A percentile compares a stretch with the other conserved stretches of the same genome.
phyloP scores from a whole-genome alignment of 2,329 filamentous ascomycete species.

The Trichophyton simii region DNA sequence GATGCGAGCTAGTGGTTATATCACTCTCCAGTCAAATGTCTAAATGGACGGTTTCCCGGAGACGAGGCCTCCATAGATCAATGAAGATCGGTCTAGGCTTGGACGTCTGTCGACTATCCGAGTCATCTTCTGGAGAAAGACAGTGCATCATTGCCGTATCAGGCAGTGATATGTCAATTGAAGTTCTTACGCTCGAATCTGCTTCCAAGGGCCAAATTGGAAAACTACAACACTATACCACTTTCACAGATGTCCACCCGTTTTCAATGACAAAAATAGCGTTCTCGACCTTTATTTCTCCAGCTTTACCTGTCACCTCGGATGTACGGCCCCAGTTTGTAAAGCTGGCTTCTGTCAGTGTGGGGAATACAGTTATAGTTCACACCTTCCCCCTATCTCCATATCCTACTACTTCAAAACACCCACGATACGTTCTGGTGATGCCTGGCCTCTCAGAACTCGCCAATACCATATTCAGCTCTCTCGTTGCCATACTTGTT shows the following conservation, averaged over 20 bases:
- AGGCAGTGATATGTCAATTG: constrained; percentile 66
- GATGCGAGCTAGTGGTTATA: constrained; percentile 44
- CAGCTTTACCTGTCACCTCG: constrained; percentile 36
- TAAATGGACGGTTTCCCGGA: constrained; percentile 36
- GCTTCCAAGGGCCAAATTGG: constrained; percentile 32
- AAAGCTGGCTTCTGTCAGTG: constrained; percentile 68
- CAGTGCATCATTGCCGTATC: constrained; percentile 74
- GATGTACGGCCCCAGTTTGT: constrained; percentile 46
- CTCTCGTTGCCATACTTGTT: constrained; percentile 48
- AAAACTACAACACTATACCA: constrained; percentile 39
- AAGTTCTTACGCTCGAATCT: constrained; percentile 66
- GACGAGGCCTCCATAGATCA: constrained; percentile 50
- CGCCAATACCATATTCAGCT: constrained; percentile 42
- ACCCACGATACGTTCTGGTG: constrained; percentile 58
- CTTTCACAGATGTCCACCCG: constrained; percentile 43
- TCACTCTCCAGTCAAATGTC: constrained; percentile 17
- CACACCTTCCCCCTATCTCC: constrained; percentile 60
- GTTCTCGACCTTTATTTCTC: constrained; percentile 42
- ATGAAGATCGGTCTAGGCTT: constrained; percentile 67
- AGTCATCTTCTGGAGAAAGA: constrained; percentile 47
- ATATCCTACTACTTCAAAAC: constrained; percentile 30
- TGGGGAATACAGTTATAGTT: constrained; percentile 66
- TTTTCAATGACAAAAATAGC: constrained; percentile 46
- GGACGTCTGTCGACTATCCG: constrained; percentile 58
- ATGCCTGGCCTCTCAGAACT: constrained; percentile 43